phyloP scores from a whole-genome alignment of 768 basidiomycete genomes.

The Lactarius indigo region DNA sequence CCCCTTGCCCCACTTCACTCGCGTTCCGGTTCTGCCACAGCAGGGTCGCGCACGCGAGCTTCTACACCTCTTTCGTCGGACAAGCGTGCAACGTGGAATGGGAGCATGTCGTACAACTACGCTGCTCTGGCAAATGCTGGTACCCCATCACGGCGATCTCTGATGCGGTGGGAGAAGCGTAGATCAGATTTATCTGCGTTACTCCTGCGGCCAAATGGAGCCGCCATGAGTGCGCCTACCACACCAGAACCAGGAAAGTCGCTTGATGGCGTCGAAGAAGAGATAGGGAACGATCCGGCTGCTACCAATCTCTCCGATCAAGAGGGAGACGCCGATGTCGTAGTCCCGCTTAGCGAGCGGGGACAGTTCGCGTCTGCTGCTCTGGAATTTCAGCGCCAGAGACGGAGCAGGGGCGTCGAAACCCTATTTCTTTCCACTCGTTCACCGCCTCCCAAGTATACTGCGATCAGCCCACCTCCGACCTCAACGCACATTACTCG shows the following conservation, averaged over 20 bases:
- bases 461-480: conserved; percentile 19
- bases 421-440: conserved; percentile 40
- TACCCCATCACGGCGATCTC: conserved; percentile 42
- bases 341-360: conserved; percentile 28
- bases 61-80: conserved; percentile 32
- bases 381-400: conserved; percentile 54
- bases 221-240: conserved; percentile 42
- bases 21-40: conserved; percentile 44
- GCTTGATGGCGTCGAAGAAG: conserved; percentile 41
- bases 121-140: conserved; percentile 46
- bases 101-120: conserved; percentile 41
- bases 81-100: conserved; percentile 77
- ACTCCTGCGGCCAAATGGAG: conserved; percentile 33
- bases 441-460: conserved; percentile 26
- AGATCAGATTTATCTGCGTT: conserved; percentile 52
- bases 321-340: conserved; percentile 3
- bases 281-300: conserved; percentile 30
- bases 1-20: conserved; percentile 32
- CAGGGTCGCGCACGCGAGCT: conserved; percentile 26
- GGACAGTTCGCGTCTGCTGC: conserved; percentile 60
- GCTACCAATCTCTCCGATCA: neutral
- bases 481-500: conserved; percentile 20
- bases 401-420: conserved; percentile 48
- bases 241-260: conserved; percentile 30
- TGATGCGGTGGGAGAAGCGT: conserved; percentile 49